Evolutionary conservation across 768 basidiomycete species (phyloP).

Genomic region (Mrakia frigida): DNA sequence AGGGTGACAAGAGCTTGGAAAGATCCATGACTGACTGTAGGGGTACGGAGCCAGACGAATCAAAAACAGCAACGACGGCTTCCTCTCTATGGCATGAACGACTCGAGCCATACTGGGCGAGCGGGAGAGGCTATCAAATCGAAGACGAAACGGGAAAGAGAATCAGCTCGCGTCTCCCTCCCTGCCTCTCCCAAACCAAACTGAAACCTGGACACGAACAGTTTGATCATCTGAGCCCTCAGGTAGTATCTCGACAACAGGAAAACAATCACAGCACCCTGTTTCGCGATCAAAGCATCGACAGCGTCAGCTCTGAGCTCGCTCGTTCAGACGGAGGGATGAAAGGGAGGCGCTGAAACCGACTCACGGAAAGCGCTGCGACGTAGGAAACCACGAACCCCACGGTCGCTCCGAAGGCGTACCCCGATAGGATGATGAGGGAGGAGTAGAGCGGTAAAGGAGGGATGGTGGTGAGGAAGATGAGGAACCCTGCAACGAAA

Average conservation of each 20-base stretch:
- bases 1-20: background rate
- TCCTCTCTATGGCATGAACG: conserved; percentile 78
- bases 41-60: conserved; percentile 89
- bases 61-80: conserved; percentile 80
- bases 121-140: conserved; percentile 50
- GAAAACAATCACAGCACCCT: conserved; percentile 78
- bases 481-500: conserved; percentile 46
- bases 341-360: background rate
- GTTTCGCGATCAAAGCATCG: background rate
- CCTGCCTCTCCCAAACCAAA: no score
- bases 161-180: background rate
- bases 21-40: conserved; percentile 39
- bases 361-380: conserved; percentile 59
- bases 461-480: conserved; percentile 41
- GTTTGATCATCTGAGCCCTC: conserved; percentile 59
- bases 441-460: conserved; percentile 90
- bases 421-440: conserved; percentile 83
- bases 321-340: background rate
- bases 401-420: conserved; percentile 75
- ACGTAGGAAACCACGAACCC: conserved; percentile 83
- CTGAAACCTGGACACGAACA: conserved; percentile 40
- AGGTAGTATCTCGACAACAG: conserved; percentile 62
- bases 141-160: conserved; percentile 33
- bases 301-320: no score
- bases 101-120: conserved; percentile 70